Evolutionary conservation across 2,329 filamentous ascomycete genomes (phyloP).

Genomic region (Balansia obtecta): DNA sequence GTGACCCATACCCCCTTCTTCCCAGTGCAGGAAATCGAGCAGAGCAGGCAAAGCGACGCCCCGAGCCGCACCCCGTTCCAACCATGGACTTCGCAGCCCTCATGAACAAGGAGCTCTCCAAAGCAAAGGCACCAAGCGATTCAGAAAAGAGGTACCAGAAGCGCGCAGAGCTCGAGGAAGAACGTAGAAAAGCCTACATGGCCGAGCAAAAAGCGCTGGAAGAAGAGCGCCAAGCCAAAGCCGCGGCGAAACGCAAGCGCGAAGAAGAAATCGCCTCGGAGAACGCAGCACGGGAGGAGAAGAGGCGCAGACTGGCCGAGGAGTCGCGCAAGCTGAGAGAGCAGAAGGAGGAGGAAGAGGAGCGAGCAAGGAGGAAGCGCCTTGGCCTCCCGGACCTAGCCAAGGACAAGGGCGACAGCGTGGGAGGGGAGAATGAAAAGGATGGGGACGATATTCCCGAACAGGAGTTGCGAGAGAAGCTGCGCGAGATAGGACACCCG

Average conservation of each 20-base stretch:
- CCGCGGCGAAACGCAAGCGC: slow-evolving; percentile 70
- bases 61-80: slow-evolving; percentile 12
- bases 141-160: slow-evolving; percentile 65
- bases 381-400: slow-evolving; percentile 69
- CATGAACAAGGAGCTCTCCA: slow-evolving; percentile 87
- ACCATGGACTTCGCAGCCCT: slow-evolving; percentile 89
- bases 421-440: slow-evolving; percentile 29
- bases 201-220: slow-evolving; percentile 70
- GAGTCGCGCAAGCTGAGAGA: slow-evolving; percentile 60
- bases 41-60: background rate
- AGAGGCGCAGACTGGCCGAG: slow-evolving; percentile 68
- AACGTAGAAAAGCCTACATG: slow-evolving; percentile 66
- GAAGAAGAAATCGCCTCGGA: slow-evolving; percentile 75
- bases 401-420: slow-evolving; percentile 25
- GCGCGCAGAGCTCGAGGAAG: slow-evolving; percentile 74
- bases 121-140: slow-evolving; percentile 46
- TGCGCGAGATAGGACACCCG: slow-evolving; percentile 65
- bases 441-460: slow-evolving; percentile 54
- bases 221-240: slow-evolving; percentile 54
- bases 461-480: slow-evolving; percentile 52
- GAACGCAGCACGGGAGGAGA: slow-evolving; percentile 62
- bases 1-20: too few species aligned
- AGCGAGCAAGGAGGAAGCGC: slow-evolving; percentile 58
- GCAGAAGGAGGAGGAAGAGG: slow-evolving; percentile 61
- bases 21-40: too few species aligned